Evolutionary conservation across 2,329 filamentous ascomycete genomes (phyloP).

Genomic region (Gremmenia infestans): DNA sequence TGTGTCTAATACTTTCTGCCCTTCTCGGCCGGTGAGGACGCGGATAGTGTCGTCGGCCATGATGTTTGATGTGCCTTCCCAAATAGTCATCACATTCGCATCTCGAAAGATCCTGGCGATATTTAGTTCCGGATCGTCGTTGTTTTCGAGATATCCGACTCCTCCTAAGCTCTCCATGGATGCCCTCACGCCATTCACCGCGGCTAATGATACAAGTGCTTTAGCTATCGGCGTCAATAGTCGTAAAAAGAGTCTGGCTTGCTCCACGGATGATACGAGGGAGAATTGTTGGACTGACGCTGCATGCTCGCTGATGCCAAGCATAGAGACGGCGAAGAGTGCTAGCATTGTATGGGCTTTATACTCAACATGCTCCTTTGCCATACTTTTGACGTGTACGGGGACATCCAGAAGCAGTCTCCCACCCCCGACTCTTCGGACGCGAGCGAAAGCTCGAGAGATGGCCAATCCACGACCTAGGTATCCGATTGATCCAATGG

Average conservation of each 20-base stretch:
- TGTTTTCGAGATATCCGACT: conserved; percentile 60
- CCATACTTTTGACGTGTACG: conserved; percentile 54
- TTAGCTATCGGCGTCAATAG: conserved; percentile 57
- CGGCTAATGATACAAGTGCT: conserved; percentile 48
- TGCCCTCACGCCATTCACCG: conserved; percentile 46
- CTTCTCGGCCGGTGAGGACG: conserved; percentile 36
- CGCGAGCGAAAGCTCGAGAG: conserved; percentile 51
- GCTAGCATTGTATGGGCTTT: conserved; percentile 51
- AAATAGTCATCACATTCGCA: conserved; percentile 58
- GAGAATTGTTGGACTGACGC: neutral
- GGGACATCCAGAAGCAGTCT: conserved; percentile 46
- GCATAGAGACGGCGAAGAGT: conserved; percentile 48
- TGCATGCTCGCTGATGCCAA: conserved; percentile 46
- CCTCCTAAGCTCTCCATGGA: conserved; percentile 63
- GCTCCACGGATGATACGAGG: neutral
- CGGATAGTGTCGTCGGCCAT: conserved; percentile 52
- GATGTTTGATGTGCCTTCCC: conserved; percentile 71
- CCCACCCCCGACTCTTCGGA: conserved; percentile 44
- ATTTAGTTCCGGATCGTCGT: conserved; percentile 60
- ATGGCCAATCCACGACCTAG: conserved; percentile 53
- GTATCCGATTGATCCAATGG: conserved; percentile 47
- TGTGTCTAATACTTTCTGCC: conserved; percentile 36
- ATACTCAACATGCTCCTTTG: conserved; percentile 51
- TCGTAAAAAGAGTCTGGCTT: conserved; percentile 42
- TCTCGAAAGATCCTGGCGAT: conserved; percentile 63